Evolutionary conservation across 208 protist species (phyloP), one percentile per base, ranked within the genome.

Genomic region (Leptomonas pyrrhocoris): DNA sequence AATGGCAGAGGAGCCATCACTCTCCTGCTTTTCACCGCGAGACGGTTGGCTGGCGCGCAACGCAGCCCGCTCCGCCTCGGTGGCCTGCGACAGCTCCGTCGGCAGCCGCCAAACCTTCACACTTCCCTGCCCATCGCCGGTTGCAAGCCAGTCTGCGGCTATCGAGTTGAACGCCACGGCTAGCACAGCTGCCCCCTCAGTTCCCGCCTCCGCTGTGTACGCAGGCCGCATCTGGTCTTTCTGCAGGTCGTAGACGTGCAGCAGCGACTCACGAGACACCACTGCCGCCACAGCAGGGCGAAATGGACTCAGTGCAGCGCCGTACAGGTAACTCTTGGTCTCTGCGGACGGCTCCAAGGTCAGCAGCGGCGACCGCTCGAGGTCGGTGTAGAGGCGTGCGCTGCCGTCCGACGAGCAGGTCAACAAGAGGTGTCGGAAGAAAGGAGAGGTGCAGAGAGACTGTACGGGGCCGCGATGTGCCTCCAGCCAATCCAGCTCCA

Each of bases 201-300:
- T 59, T 19, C 86, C 81, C 1, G 88, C 91, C 50, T 90, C 82
- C 19, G 80, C 46, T 9, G 88, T 83, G 60, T 80, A 94, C 16
- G 81, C 49, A 0, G 93, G 87, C 51, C 81, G 80, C 28, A 83
- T 69, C 42, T 86, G 79, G 30, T 74, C 81, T 46, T 70, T 73
- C 57, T 96, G 85, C 53, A 97, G 73, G 66, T 97, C 93, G 75
- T 96, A 97, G 38, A 97, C 73, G 68, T 91, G 85, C 66, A 97
- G 59, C 46, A 79, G 84, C 19, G 89, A 80, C 60, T 85, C 90
- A 13, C 90, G 89, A 27, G 91, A 94, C 19, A 92, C 92, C 19
- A 92, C 19, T 1, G 90, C 92, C 12, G 95, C 30, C 2, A 98
- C 90, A 54, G 79, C 75, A 6, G 94, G 92, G 2, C 94, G 80